These are phyloP conservation scores for Globisporangium okanoganense DNA, from an alignment of 352 stramenopile genomes.

Conservation along the genomic window DNA sequence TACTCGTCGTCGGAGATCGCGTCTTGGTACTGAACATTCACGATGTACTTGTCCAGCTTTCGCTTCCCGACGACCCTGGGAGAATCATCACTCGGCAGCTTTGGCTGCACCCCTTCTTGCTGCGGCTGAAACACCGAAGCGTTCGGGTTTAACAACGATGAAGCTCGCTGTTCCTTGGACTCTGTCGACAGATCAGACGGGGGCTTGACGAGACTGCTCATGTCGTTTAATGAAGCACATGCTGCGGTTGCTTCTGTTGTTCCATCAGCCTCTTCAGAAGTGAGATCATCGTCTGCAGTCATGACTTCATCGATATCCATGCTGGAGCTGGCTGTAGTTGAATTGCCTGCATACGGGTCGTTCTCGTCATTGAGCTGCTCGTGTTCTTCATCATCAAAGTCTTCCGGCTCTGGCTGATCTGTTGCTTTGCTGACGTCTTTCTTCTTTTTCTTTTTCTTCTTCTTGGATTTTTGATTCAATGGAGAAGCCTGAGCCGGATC, in stretches of 20 bases:
- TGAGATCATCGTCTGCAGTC: background rate
- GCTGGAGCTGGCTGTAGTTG: background rate
- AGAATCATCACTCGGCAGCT: background rate
- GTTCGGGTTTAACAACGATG: conserved; percentile 51
- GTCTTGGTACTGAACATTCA: conserved; percentile 40
- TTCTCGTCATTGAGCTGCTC: background rate
- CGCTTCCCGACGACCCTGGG: conserved; percentile 37
- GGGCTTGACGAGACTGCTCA: background rate
- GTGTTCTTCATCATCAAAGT: conserved; percentile 4
- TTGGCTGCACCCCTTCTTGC: background rate
- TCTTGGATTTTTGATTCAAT: conserved; percentile 20
- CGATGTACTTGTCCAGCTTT: conserved; percentile 70
- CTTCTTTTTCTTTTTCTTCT: conserved; percentile 45
- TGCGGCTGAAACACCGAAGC: conserved; percentile 53
- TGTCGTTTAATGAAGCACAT: background rate
- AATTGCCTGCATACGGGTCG: background rate
- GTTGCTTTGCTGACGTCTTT: conserved; percentile 16
- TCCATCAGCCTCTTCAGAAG: background rate
- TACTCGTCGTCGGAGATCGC: conserved; percentile 24
- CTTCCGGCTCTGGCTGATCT: conserved; percentile 17
- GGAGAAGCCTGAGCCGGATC: background rate
- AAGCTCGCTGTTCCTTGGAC: conserved; percentile 2
- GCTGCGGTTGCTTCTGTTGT: background rate
- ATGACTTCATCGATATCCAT: background rate
- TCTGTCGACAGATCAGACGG: background rate